These are phyloP conservation scores for Gaultheria prostrata DNA, from an alignment of 148 eudicot species.

Conservation along the genomic window DNA sequence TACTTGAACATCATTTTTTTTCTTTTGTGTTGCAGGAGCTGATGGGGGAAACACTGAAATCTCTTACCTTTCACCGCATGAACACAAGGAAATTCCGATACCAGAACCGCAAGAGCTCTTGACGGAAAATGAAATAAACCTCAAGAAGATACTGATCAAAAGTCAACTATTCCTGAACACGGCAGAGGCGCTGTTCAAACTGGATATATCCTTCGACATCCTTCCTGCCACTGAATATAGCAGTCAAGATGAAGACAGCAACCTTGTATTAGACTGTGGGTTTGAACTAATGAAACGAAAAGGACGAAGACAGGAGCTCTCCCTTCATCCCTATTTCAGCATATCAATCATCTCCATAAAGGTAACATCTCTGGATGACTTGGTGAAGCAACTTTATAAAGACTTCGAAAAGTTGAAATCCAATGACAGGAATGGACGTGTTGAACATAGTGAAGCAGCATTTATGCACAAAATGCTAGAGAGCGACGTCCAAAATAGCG, in stretches of 20 bases:
- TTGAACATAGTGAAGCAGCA: slow-evolving; percentile 42
- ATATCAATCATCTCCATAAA: slow-evolving; percentile 19
- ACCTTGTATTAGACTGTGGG: slow-evolving; percentile 51
- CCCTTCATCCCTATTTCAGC: slow-evolving; percentile 34
- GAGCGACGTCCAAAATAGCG: slow-evolving; percentile 45
- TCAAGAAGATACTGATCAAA: slow-evolving; percentile 66
- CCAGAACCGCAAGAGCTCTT: slow-evolving; percentile 39
- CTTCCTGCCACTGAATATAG: slow-evolving; percentile 50
- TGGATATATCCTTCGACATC: slow-evolving; percentile 57
- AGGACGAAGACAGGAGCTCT: slow-evolving; percentile 55
- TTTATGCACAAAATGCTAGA: slow-evolving; percentile 54
- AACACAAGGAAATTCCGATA: slow-evolving; percentile 24
- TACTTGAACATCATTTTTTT: neutral
- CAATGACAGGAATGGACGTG: slow-evolving; percentile 30
- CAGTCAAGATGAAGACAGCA: slow-evolving; percentile 35
- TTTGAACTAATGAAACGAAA: slow-evolving; percentile 75
- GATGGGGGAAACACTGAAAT: slow-evolving; percentile 20
- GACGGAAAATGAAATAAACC: slow-evolving; percentile 56
- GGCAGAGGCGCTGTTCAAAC: slow-evolving; percentile 83
- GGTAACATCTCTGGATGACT: slow-evolving; percentile 50
- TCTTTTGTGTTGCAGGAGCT: slow-evolving; percentile 33
- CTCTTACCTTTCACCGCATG: slow-evolving; percentile 14
- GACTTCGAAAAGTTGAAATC: slow-evolving; percentile 52
- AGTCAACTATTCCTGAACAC: slow-evolving; percentile 69
- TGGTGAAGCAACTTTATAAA: slow-evolving; percentile 59